These are phyloP conservation scores for Trametes versicolor DNA, from an alignment of 1,284 basidiomycete species.

Conservation along the genomic window DNA sequence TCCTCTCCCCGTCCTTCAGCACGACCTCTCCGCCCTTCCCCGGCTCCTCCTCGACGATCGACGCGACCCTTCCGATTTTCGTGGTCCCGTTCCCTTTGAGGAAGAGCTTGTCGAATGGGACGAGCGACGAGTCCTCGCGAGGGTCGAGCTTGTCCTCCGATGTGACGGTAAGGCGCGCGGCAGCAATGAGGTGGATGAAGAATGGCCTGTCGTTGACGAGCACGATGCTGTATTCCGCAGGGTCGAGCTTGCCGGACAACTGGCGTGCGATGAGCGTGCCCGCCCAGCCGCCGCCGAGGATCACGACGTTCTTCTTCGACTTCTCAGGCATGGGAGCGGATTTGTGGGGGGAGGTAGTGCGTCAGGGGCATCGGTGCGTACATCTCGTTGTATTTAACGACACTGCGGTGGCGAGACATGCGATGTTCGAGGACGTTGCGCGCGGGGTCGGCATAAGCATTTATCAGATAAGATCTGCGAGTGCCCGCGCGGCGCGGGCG, in stretches of 20 bases:
- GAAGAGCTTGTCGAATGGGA: constrained; percentile 58
- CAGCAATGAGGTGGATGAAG: constrained; percentile 46
- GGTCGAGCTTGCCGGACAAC: constrained; percentile 47
- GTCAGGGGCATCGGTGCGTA: not conserved
- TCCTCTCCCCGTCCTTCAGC: constrained; percentile 56
- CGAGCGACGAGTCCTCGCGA: constrained; percentile 43
- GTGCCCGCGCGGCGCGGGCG: not conserved
- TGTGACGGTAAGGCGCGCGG: constrained; percentile 47
- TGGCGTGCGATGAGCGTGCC: constrained; percentile 43
- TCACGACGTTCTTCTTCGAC: constrained; percentile 45
- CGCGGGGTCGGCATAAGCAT: not conserved
- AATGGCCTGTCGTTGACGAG: constrained; percentile 49
- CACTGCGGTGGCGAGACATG: not conserved
- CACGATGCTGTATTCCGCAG: constrained; percentile 45
- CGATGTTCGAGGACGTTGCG: not conserved
- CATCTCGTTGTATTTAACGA: not conserved
- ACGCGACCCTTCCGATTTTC: constrained; percentile 53
- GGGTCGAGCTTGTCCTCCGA: constrained; percentile 42
- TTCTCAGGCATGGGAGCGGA: constrained; percentile 13
- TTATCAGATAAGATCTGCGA: constrained; percentile 7
- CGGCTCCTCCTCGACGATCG: constrained; percentile 52
- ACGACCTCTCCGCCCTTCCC: constrained; percentile 54
- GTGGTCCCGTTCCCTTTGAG: constrained; percentile 55
- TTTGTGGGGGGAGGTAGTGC: not conserved
- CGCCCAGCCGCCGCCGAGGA: constrained; percentile 50